Conservation (phyloP, 2,329 filamentous ascomycete species). For the Neofusicoccum parvum region DNA sequence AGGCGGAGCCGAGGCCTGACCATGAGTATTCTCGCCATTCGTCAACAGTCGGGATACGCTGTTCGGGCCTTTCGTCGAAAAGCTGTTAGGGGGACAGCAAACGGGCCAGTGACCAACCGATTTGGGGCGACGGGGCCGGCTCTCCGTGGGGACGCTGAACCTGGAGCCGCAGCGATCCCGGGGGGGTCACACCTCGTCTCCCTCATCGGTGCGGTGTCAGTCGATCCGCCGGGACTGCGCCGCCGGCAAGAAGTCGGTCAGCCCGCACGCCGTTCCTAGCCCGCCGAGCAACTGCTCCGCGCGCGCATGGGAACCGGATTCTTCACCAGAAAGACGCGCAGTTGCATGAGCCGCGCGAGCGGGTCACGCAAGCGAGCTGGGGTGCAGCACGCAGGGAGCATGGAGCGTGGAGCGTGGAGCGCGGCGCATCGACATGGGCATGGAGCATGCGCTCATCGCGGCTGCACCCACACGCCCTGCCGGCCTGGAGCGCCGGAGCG, state of each 20-base stretch:
- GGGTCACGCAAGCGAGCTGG: constrained; percentile 18
- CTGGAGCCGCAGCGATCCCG: constrained; percentile 20
- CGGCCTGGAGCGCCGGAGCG: too few species aligned
- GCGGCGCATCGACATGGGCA: too few species aligned
- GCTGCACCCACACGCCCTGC: background rate
- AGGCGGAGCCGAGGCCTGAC: constrained; percentile 10
- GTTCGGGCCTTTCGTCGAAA: constrained; percentile 15
- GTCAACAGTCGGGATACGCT: background rate
- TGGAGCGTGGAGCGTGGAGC: too few species aligned
- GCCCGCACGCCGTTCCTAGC: constrained; percentile 10
- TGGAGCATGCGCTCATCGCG: constrained; percentile 1
- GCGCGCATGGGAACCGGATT: constrained; percentile 8
- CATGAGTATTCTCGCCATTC: background rate
- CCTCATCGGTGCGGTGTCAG: constrained; percentile 16
- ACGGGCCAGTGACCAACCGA: constrained; percentile 4
- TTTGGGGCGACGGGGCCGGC: constrained; percentile 19
- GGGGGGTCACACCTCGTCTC: constrained; percentile 11
- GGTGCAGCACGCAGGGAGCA: constrained; percentile 10
- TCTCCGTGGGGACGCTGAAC: constrained; percentile 19
- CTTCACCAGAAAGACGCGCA: constrained; percentile 16
- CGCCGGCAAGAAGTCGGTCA: constrained; percentile 1
- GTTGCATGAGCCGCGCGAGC: constrained; percentile 10
- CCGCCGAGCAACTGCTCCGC: background rate
- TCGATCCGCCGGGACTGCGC: constrained; percentile 12
- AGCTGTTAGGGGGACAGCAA: constrained; percentile 13